These are phyloP conservation scores for Tremellales sp. DNA, from an alignment of 1,284 basidiomycete genomes.

Conservation along the genomic window DNA sequence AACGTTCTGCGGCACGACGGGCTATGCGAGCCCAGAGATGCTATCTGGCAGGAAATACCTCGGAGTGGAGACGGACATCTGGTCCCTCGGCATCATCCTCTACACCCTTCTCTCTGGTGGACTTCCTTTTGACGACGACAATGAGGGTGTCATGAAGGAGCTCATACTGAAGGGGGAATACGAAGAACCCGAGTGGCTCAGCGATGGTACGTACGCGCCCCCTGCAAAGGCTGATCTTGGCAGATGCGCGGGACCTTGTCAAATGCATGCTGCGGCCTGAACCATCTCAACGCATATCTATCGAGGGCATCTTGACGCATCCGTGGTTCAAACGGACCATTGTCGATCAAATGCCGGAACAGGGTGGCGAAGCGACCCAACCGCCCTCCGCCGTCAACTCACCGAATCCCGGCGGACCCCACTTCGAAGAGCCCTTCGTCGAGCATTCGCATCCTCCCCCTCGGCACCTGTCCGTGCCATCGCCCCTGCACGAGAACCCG, in stretches of 20 bases:
- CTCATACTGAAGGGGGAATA: slow-evolving; percentile 85
- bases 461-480: slow-evolving; percentile 6
- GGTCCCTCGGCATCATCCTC: slow-evolving; percentile 94
- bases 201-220: slow-evolving; percentile 58
- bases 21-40: slow-evolving; percentile 92
- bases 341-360: slow-evolving; percentile 40
- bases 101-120: slow-evolving; percentile 91
- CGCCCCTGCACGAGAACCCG: slow-evolving; percentile 8
- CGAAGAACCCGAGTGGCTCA: slow-evolving; percentile 87
- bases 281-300: slow-evolving; percentile 67
- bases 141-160: slow-evolving; percentile 81
- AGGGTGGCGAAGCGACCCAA: slow-evolving; percentile 13
- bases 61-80: slow-evolving; percentile 91
- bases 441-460: slow-evolving; percentile 3
- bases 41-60: slow-evolving; percentile 81
- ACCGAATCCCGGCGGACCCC: slow-evolving; percentile 21
- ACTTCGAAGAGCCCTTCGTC: slow-evolving; percentile 20
- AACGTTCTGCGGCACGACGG: slow-evolving; percentile 95
- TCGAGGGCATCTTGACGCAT: slow-evolving; percentile 81
- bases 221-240: slow-evolving; percentile 12
- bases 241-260: slow-evolving; percentile 80
- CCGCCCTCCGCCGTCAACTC: slow-evolving; percentile 28
- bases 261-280: slow-evolving; percentile 74
- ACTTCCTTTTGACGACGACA: slow-evolving; percentile 95
- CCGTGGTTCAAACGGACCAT: slow-evolving; percentile 74